Percentiles rank a stretch among this genome's conserved stretches.
Evolutionary conservation across 139 green algal genomes (phyloP).

Genomic region (Parachlorella kessleri): DNA sequence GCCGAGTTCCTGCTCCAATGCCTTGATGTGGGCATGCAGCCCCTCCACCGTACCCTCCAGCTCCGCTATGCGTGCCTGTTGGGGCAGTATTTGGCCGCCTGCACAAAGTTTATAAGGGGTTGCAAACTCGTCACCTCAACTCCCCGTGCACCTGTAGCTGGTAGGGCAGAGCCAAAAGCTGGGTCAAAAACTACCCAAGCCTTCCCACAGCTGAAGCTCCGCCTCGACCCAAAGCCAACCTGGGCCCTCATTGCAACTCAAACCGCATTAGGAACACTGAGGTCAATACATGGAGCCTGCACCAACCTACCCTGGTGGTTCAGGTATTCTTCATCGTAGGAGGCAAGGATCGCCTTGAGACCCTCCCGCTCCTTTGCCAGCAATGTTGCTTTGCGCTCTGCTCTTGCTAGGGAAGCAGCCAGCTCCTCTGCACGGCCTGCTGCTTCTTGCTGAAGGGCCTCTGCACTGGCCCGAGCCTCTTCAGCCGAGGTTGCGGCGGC

Average conservation of each 20-base stretch:
- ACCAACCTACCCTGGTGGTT: conserved; percentile 10
- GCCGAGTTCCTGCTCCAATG: conserved; percentile 23
- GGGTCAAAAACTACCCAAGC: too few relatives aligned
- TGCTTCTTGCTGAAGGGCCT: neutral
- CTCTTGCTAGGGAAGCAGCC: conserved; percentile 11
- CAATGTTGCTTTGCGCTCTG: conserved; percentile 44
- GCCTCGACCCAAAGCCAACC: too few relatives aligned
- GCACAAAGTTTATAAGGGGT: too few relatives aligned
- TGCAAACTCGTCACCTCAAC: too few relatives aligned
- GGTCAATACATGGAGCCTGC: neutral
- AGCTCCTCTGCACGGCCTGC: neutral
- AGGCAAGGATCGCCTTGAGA: conserved; percentile 53
- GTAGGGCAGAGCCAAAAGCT: too few relatives aligned
- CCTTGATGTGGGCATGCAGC: conserved; percentile 27
- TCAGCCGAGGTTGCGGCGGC: neutral
- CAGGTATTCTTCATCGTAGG: conserved; percentile 58
- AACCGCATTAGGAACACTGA: too few relatives aligned
- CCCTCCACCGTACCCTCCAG: conserved; percentile 38
- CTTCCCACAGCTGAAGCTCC: too few relatives aligned
- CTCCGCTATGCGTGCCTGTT: conserved; percentile 31
- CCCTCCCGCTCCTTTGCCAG: conserved; percentile 53
- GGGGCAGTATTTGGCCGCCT: neutral
- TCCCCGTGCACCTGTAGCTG: too few relatives aligned
- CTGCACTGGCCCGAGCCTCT: neutral
- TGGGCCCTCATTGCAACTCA: too few relatives aligned